Base-by-base conservation (phyloP, 2,329 filamentous ascomycete species). In the Hypoxylon sp. region DNA sequence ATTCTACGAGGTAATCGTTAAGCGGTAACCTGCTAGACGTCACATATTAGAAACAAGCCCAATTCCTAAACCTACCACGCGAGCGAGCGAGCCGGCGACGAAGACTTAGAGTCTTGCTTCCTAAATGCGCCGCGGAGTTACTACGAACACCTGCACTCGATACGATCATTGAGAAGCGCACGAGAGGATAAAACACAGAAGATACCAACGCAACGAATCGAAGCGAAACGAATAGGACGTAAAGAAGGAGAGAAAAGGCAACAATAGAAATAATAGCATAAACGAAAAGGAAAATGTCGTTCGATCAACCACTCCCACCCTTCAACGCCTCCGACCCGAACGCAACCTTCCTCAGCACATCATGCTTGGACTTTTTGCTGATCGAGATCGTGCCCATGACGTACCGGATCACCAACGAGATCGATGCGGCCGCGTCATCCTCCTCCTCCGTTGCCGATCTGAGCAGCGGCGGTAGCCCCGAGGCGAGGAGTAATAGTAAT, bases 361-460 rank as follows among this genome's bases (percentile, higher is more conserved):
- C 93, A 36, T 91, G 89, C 70, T 85, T 99, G 65, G 94, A 99
- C 73, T 88, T 99, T 63, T 83, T 99, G 48, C 83, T 99, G 63
- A 97, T 97, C 69, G 94, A 99, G 76, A 84, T 99, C 46, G 94
- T 99, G 11, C 94, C 94, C 27, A 88, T 97, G 78, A 90, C 93
- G 4, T 91, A 95, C 72, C 86, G 94, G 60, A 81, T 97, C 56
- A 87, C 90, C 15, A 83, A 86, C 66, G 87, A 94, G 66, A 78
- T 91, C 3, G 83, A 85, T 51, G 75, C 74, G 20, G 70, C 77
- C 51, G 63, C 65, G 5, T 25, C 30, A 41, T 62, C 42, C 44
- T 52, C 17, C 37, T 59, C 50, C 7, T 20, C 60, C 7, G 44
- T 55, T 15, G 40, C 65, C 46, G 55, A 20, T 21, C 64, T 11